These are phyloP conservation scores for Aspergillus costaricaensis DNA, from an alignment of 2,329 filamentous ascomycete genomes.

Conservation along the genomic window DNA sequence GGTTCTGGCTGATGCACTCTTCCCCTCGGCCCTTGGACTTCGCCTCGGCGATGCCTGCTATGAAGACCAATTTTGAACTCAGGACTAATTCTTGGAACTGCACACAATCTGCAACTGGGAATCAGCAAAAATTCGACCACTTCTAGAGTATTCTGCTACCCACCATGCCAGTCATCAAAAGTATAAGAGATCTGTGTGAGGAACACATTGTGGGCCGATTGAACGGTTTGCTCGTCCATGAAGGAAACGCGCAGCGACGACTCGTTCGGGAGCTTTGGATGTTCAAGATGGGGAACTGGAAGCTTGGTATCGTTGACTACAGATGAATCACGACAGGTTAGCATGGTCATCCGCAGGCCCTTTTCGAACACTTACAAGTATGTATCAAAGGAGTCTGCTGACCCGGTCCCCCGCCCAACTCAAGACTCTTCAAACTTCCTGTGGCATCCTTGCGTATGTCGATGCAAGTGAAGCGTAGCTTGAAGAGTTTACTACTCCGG, in stretches of 20 bases:
- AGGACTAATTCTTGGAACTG: slow-evolving; percentile 45
- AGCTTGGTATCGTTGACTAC: slow-evolving; percentile 40
- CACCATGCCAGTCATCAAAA: slow-evolving; percentile 47
- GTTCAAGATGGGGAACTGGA: slow-evolving; percentile 46
- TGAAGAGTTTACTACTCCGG: slow-evolving; percentile 42
- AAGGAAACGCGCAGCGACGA: slow-evolving; percentile 44
- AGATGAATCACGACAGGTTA: neutral
- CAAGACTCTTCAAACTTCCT: slow-evolving; percentile 39
- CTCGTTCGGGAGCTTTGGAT: slow-evolving; percentile 39
- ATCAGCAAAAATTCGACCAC: neutral
- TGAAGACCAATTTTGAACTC: slow-evolving; percentile 41
- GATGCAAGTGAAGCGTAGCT: slow-evolving; percentile 41
- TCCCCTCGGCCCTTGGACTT: slow-evolving; percentile 48
- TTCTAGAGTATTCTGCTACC: neutral
- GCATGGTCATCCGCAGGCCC: neutral
- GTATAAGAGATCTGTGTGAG: slow-evolving; percentile 44
- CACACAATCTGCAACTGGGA: slow-evolving; percentile 38
- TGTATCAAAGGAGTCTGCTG: slow-evolving; percentile 41
- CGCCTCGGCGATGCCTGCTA: slow-evolving; percentile 46
- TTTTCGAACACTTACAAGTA: slow-evolving; percentile 34
- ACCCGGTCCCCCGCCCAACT: slow-evolving; percentile 41
- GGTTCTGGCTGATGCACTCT: slow-evolving; percentile 49
- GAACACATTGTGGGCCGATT: slow-evolving; percentile 41
- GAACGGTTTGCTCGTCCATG: slow-evolving; percentile 47
- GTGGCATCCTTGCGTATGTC: slow-evolving; percentile 43